A percentile compares a stretch with the other conserved stretches of the same genome.
phyloP scores from a whole-genome alignment of 495 filamentous ascomycete species.

The Penicillium daleae region DNA sequence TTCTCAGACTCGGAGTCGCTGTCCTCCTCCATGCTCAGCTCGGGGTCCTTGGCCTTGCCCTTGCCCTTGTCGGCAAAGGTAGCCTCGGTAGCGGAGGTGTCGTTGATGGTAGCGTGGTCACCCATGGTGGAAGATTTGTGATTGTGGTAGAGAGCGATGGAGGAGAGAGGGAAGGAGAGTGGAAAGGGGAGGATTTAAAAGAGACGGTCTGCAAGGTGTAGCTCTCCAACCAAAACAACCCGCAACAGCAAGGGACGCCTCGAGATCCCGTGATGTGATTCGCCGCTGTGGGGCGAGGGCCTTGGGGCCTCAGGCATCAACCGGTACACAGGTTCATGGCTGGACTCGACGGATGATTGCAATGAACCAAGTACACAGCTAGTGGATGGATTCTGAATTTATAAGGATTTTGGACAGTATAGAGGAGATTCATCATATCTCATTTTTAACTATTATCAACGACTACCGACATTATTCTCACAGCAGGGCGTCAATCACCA shows the following conservation, averaged over 20 bases:
- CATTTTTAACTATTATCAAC: background rate
- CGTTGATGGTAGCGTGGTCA: slow-evolving; percentile 41
- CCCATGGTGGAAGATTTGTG: slow-evolving; percentile 38
- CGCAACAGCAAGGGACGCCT: slow-evolving; percentile 34
- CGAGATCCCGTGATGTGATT: slow-evolving; percentile 29
- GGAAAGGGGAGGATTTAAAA: slow-evolving; percentile 21
- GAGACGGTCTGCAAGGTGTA: slow-evolving; percentile 35
- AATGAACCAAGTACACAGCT: background rate
- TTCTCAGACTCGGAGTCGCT: slow-evolving; percentile 67
- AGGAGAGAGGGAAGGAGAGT: slow-evolving; percentile 7
- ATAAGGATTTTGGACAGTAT: background rate
- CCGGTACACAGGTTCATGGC: background rate
- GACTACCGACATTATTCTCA: background rate
- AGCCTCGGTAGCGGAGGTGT: slow-evolving; percentile 37
- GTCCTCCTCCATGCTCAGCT: slow-evolving; percentile 68
- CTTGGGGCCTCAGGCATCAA: slow-evolving; percentile 16
- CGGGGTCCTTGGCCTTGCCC: slow-evolving; percentile 62
- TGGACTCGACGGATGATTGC: background rate
- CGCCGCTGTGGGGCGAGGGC: slow-evolving; percentile 16
- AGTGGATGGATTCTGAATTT: background rate
- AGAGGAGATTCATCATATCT: background rate
- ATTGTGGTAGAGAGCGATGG: slow-evolving; percentile 9
- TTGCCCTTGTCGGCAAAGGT: slow-evolving; percentile 57
- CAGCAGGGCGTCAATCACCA: background rate
- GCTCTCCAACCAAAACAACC: slow-evolving; percentile 34